Conservation (phyloP, 1,284 basidiomycete species). For the Anthracocystis walkeri region DNA sequence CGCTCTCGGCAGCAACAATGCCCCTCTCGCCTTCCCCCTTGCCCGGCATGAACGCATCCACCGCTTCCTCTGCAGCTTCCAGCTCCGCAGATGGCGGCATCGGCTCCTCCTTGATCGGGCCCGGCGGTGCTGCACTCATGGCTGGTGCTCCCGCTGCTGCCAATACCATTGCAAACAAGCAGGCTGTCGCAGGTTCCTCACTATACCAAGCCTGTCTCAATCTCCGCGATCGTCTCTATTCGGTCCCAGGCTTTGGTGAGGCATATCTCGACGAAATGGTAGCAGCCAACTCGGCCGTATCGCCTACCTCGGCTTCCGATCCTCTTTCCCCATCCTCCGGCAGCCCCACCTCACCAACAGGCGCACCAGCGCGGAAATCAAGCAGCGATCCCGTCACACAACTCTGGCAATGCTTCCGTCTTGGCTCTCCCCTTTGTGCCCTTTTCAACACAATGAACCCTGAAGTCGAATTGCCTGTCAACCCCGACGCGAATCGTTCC, state of each 20-base stretch:
- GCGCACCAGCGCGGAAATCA: constrained; percentile 10
- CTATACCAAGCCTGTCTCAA: constrained; percentile 71
- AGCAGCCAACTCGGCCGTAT: constrained; percentile 23
- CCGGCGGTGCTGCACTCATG: constrained; percentile 54
- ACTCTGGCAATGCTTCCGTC: constrained; percentile 91
- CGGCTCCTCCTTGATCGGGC: constrained; percentile 53
- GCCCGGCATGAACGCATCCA: constrained; percentile 29
- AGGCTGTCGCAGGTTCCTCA: constrained; percentile 62
- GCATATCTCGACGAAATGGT: constrained; percentile 52
- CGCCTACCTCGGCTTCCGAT: constrained; percentile 26
- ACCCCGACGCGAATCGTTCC: constrained; percentile 71
- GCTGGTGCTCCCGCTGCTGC: constrained; percentile 61
- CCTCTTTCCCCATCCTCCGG: constrained; percentile 19
- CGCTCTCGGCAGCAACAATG: constrained; percentile 38
- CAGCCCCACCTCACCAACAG: constrained; percentile 36
- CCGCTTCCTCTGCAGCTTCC: constrained; percentile 18
- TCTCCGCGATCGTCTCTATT: constrained; percentile 69
- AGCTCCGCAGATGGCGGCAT: constrained; percentile 59
- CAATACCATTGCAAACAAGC: constrained; percentile 64
- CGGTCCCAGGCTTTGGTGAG: constrained; percentile 70
- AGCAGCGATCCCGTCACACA: constrained; percentile 78
- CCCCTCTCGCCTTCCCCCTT: constrained; percentile 34
- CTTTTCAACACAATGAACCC: constrained; percentile 90
- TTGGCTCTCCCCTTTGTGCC: constrained; percentile 92
- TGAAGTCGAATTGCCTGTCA: constrained; percentile 73